These are phyloP conservation scores for Leccinum pachyderme DNA, from an alignment of 1,284 basidiomycete genomes.

Conservation along the genomic window DNA sequence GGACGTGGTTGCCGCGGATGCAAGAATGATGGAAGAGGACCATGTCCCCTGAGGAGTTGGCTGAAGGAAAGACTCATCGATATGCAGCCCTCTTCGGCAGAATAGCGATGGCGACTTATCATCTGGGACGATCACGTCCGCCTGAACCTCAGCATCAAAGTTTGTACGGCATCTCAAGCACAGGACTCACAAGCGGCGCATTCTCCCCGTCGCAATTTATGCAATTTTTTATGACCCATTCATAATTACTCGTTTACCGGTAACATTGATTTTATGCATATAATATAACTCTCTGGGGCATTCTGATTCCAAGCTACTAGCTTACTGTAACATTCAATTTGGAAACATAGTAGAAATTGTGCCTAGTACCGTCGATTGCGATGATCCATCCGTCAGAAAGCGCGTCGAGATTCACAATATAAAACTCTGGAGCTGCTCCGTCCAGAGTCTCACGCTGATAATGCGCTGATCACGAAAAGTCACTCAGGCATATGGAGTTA, in stretches of 20 bases:
- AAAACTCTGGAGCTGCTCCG: too few relatives aligned
- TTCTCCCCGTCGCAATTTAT: conserved; percentile 5
- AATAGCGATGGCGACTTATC: conserved; percentile 7
- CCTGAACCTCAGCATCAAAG: background rate
- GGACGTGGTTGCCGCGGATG: conserved; percentile 57
- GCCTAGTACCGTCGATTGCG: background rate
- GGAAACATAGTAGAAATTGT: background rate
- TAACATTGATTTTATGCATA: background rate
- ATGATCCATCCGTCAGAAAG: background rate
- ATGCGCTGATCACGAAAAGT: too few relatives aligned
- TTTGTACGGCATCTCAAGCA: background rate
- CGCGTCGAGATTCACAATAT: background rate
- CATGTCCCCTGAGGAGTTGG: conserved; percentile 31
- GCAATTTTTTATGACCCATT: background rate
- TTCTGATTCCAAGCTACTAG: background rate
- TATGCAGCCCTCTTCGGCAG: background rate
- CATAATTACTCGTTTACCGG: background rate
- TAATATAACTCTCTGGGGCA: background rate
- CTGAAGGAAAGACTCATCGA: conserved; percentile 12
- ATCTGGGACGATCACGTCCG: conserved; percentile 6
- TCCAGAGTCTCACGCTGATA: too few relatives aligned
- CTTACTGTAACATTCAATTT: background rate
- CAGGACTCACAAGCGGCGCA: conserved; percentile 3
- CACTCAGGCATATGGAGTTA: too few relatives aligned
- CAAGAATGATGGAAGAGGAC: conserved; percentile 35